A percentile compares a stretch with the other conserved stretches of the same genome.
Evolutionary conservation across 176 grass and related monocot genomes (phyloP).

Genomic region (Paspalum notatum): DNA sequence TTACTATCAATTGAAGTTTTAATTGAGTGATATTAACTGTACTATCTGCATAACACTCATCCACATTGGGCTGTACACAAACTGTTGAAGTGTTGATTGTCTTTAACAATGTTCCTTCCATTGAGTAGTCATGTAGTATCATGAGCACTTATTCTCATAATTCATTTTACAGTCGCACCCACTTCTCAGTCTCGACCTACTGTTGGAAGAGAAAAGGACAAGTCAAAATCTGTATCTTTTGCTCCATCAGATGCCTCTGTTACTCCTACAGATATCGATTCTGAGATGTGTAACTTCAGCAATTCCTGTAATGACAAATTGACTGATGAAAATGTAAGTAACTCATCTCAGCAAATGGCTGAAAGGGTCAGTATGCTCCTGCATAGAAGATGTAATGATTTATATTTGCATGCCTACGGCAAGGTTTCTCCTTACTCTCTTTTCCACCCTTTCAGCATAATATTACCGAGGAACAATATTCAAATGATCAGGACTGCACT

Average conservation of each 20-base stretch:
- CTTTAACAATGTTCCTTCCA: background rate
- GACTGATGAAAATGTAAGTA: conserved; percentile 40
- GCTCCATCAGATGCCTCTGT: conserved; percentile 39
- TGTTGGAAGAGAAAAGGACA: conserved; percentile 32
- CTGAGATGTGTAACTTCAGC: conserved; percentile 26
- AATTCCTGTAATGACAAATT: background rate
- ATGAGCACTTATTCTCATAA: conserved; percentile 29
- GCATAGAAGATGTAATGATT: background rate
- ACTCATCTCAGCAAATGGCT: conserved; percentile 24
- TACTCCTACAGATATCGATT: conserved; percentile 32
- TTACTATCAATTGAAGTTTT: conserved; percentile 13
- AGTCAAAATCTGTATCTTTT: conserved; percentile 66
- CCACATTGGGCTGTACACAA: background rate
- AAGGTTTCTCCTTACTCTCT: background rate
- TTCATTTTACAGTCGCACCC: conserved; percentile 41
- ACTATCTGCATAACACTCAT: background rate
- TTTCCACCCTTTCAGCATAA: conserved; percentile 32
- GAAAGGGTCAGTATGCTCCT: conserved; percentile 32
- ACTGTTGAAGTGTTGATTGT: background rate
- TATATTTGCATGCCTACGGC: conserved; percentile 9
- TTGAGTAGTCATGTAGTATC: conserved; percentile 19
- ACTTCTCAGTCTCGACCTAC: conserved; percentile 47
- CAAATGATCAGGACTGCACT: conserved; percentile 32
- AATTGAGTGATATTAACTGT: conserved; percentile 23
- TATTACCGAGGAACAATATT: conserved; percentile 30